Evolutionary conservation across 768 basidiomycete species (phyloP), one percentile per base, ranked within the genome.

Genomic region (Mrakia blollopis): DNA sequence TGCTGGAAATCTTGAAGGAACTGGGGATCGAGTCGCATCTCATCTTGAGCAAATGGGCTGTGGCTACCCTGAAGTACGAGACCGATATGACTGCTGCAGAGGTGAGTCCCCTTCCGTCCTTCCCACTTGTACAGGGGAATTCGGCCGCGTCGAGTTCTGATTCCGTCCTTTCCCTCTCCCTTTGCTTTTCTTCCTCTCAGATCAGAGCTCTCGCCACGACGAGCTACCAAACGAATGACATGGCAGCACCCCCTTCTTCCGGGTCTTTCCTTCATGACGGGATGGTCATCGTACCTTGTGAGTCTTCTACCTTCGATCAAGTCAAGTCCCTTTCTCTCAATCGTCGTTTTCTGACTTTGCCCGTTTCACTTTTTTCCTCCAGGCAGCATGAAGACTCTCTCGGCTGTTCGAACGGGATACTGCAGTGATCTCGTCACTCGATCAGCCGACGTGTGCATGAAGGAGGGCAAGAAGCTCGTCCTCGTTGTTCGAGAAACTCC

Each of bases 321-420:
- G 50, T 50, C 28, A 5, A 62, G 11, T 28, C 16, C 9, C 28
- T 70, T 28, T 70, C 30, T 23, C 23, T 9, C 23, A 18, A 3
- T 30, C n/a, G 6, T 9, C 28, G 7, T n/a, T n/a, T n/a, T n/a
- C 14, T 30, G 28, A 63, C 35, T 63, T 37, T n/a, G 28, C n/a
- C 16, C 44, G 16, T 11, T 11, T 44, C 44, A 1, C 10, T 47
- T 16, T 35, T 71, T 0, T 30, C 47, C 18, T 32, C 1, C 72
- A 72, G 72, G 73, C 73, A 60, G 54, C 54, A 74, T 74, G 73
- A 74, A 74, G 62, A 74, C 61, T 10, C 73, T 74, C 14, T 63
- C 73, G 8, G 73, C 73, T 10, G n/a, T 74, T 41, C 23, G 73
- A 9, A 74, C 63, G 8, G 73, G 73, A 14, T 74, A 47, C 73